Percentiles rank a stretch among this genome's conserved stretches.
Conservation (phyloP, 805 yeast species). For the Aciculoconidium aculeatum region DNA sequence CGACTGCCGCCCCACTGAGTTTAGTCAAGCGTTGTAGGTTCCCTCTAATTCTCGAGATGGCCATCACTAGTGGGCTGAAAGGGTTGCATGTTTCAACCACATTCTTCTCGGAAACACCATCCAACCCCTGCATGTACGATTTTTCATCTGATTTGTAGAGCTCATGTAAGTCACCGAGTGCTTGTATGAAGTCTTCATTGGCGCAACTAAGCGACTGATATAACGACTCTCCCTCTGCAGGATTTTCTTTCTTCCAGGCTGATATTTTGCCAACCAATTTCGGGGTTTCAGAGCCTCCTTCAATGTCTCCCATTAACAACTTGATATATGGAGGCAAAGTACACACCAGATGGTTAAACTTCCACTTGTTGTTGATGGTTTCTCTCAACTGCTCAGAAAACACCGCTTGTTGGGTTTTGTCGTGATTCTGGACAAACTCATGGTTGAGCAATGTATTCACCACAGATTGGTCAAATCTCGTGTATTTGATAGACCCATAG, state of each 20-base stretch:
- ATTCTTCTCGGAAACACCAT: constrained; percentile 10
- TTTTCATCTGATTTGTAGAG: constrained; percentile 24
- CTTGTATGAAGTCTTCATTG: constrained; percentile 51
- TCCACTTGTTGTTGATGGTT: constrained; percentile 52
- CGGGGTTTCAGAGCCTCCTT: constrained; percentile 92
- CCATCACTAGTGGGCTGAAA: too few relatives aligned
- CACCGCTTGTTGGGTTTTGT: constrained; percentile 10
- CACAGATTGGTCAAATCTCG: constrained; percentile 60
- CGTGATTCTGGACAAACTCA: background rate
- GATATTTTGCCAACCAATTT: constrained; percentile 74
- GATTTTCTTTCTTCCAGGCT: constrained; percentile 56
- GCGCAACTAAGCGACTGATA: constrained; percentile 53
- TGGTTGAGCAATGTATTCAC: constrained; percentile 33
- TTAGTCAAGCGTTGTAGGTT: constrained; percentile 56
- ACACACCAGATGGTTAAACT: constrained; percentile 47
- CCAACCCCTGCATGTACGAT: constrained; percentile 26
- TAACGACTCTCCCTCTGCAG: constrained; percentile 44
- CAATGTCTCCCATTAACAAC: constrained; percentile 87
- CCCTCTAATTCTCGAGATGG: constrained; percentile 48
- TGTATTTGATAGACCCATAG: constrained; percentile 80
- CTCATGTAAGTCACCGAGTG: constrained; percentile 37
- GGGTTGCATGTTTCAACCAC: too few relatives aligned
- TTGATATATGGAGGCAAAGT: constrained; percentile 63
- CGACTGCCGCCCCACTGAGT: constrained; percentile 77
- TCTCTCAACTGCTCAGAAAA: constrained; percentile 14